Evolutionary conservation across 208 protist genomes (phyloP).

Genomic region (Leishmania martiniquensis): DNA sequence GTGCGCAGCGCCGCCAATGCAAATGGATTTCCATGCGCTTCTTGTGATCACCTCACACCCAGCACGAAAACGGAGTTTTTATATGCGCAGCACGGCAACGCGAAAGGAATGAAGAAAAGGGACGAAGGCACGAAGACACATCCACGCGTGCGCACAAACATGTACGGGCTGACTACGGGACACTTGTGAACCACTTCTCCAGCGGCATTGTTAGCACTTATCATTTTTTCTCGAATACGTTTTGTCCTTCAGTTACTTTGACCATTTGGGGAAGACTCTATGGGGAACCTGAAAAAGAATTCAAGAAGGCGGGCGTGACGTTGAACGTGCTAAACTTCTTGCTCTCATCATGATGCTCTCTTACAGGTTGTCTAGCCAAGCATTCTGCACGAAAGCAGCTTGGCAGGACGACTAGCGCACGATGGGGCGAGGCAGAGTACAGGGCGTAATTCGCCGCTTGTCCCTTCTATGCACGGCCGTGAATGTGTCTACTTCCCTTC

Average conservation of each 20-base stretch:
- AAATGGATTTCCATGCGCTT: not conserved
- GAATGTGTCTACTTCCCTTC: not conserved
- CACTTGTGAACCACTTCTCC: not conserved
- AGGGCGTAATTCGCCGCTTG: not conserved
- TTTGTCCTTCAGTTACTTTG: not conserved
- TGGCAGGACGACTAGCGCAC: not conserved
- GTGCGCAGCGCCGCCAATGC: not conserved
- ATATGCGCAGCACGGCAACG: not conserved
- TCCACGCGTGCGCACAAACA: not conserved
- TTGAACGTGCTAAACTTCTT: not conserved
- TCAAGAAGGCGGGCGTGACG: not conserved
- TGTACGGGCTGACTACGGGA: not conserved
- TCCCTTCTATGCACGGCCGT: not conserved
- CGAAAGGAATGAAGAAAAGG: not conserved
- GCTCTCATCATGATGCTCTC: not conserved
- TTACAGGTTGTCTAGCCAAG: not conserved
- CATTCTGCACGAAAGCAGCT: not conserved
- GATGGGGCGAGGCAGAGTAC: not conserved
- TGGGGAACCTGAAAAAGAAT: not conserved
- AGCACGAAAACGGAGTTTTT: not conserved
- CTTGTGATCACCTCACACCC: not conserved
- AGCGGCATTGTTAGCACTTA: conserved; percentile 3
- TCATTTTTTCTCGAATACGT: not conserved
- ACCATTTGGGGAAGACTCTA: not conserved
- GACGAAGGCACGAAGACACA: not conserved